Evolutionary conservation across 306 rosid species (phyloP).

Genomic region (Dryas drummondii): DNA sequence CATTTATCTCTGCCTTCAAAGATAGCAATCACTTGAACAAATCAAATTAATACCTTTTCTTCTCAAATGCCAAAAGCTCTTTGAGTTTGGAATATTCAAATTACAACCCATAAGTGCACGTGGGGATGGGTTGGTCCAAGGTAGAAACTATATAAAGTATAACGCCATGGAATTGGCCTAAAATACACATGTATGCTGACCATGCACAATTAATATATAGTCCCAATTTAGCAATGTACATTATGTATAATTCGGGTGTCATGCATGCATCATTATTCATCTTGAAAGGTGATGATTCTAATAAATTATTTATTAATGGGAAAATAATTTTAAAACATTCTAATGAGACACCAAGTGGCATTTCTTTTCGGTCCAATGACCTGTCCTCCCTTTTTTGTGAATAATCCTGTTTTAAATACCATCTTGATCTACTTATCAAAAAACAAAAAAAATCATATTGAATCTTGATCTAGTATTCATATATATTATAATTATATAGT

Average conservation of each 20-base stretch:
- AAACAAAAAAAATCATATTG: neutral
- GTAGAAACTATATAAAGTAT: neutral
- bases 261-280: neutral
- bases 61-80: constrained; percentile 4
- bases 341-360: constrained; percentile 22
- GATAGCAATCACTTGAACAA: neutral
- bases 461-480: neutral
- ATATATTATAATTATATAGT: neutral
- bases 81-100: constrained; percentile 35
- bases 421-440: constrained; percentile 5
- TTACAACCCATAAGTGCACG: constrained; percentile 26
- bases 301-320: neutral
- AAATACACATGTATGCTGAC: neutral
- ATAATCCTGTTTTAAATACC: neutral
- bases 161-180: constrained; percentile 20
- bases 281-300: neutral
- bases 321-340: neutral
- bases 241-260: neutral
- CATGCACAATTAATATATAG: constrained; percentile 3
- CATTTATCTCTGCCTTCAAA: neutral
- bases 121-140: constrained; percentile 23
- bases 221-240: constrained; percentile 12
- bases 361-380: constrained; percentile 16
- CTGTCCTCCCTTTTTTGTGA: neutral
- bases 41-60: neutral